Conservation (phyloP, 2,329 filamentous ascomycete genomes). For the Hymenoscyphus occultus region DNA sequence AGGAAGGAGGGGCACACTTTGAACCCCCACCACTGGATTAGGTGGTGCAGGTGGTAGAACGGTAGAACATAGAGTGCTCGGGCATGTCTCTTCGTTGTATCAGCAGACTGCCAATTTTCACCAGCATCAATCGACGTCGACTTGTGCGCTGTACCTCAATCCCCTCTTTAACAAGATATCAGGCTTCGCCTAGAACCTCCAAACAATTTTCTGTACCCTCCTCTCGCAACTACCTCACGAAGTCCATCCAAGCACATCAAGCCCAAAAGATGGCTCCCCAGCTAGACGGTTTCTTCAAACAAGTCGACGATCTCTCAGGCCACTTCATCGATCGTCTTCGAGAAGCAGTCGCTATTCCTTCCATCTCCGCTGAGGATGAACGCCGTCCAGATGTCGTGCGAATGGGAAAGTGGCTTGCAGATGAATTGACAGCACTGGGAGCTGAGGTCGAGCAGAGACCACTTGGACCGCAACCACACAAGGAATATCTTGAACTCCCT, state of each 20-base stretch:
- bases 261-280: conserved; percentile 75
- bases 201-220: not conserved
- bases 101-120: not conserved
- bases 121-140: not conserved
- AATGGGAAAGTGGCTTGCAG: conserved; percentile 90
- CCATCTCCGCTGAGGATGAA: conserved; percentile 86
- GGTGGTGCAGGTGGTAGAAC: not conserved
- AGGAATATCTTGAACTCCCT: conserved; percentile 85
- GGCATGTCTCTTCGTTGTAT: not conserved
- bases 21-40: not conserved
- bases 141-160: not conserved
- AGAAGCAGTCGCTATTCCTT: conserved; percentile 93
- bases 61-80: not conserved
- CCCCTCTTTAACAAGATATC: not conserved
- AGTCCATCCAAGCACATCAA: conserved; percentile 46
- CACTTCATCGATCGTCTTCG: conserved; percentile 87
- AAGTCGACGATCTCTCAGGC: conserved; percentile 77
- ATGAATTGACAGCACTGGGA: conserved; percentile 78
- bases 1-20: not conserved
- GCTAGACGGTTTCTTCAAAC: conserved; percentile 87
- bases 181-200: not conserved
- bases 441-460: conserved; percentile 83
- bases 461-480: conserved; percentile 87
- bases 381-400: conserved; percentile 88
- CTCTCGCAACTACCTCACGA: conserved; percentile 30